Evolutionary conservation across 2,329 filamentous ascomycete genomes (phyloP), one percentile per base, ranked within the genome.

Genomic region (Xylariaceae sp.): DNA sequence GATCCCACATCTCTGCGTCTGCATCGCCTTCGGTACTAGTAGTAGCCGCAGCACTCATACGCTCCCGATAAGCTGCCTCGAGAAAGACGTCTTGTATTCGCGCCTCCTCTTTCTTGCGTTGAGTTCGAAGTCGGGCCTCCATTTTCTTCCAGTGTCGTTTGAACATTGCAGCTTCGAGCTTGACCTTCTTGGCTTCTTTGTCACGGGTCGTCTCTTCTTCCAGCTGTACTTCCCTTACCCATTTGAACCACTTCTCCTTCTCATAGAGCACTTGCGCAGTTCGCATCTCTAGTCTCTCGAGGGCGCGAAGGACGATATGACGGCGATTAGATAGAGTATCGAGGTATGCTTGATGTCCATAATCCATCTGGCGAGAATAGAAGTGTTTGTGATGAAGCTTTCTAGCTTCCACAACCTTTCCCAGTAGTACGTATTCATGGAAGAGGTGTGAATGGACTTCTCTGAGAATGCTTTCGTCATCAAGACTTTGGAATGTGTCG

Each of bases 131-230:
- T 26, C 73, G 71, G n/a, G 66, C 62, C 43, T 74, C 61, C 39
- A 74, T 61, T 40, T 75, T 73, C 54, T 74, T 75, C 64, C 70
- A 72, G 58, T 79, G 72, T 5, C 77, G 68, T 56, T 69, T 74
- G 56, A 78, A 77, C 59, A 79, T 63, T 15, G 72, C 70, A 2
- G 75, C 72, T 59, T 79, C 76, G 34, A 71, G 67, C 60, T 77
- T 77, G 48, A 77, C 67, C 58, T 77, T 78, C 63, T 73, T 75
- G 43, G 73, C 73, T 61, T 79, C 77, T 42, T 72, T 76, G 42
- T 78, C 75, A 26, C 73, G 72, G 4, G 62, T 68, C 21, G 64
- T 63, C 49, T 78, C 76, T 62, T 78, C 75, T 26, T 72, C 68
- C 15, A 73, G 68, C 59, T 79, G 75, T 32, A 68, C 71, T 51